phyloP scores from a whole-genome alignment of 371 early-diverging fungal species.

The Mortierella sp. region DNA sequence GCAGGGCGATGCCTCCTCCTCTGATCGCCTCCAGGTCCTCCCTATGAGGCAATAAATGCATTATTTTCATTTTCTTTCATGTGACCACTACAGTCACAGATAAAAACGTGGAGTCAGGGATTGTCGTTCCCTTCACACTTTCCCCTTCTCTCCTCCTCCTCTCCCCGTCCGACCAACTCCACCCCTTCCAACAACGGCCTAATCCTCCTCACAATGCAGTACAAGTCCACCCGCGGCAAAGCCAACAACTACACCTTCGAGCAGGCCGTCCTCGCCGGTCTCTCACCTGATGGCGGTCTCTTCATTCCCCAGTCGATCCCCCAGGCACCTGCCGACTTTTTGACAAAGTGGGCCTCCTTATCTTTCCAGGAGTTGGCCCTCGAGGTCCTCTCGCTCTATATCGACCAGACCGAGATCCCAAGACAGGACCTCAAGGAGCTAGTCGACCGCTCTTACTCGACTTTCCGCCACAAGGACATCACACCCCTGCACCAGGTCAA shows the following conservation, averaged over 20 bases:
- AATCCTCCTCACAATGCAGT: conserved; percentile 70
- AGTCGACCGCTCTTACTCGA: conserved; percentile 80
- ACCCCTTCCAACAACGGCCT: not conserved
- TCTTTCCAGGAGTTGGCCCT: conserved; percentile 87
- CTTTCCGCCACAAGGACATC: conserved; percentile 83
- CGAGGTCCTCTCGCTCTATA: conserved; percentile 86
- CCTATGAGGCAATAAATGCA: not conserved
- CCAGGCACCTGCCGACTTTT: conserved; percentile 59
- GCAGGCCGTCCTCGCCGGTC: conserved; percentile 92
- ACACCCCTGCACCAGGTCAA: conserved; percentile 86
- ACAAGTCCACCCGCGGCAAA: conserved; percentile 91
- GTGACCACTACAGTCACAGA: not conserved
- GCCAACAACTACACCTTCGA: conserved; percentile 85
- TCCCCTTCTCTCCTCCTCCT: conserved; percentile 5
- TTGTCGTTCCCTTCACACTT: not conserved
- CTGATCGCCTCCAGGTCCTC: not conserved
- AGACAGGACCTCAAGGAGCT: conserved; percentile 77
- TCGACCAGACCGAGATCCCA: conserved; percentile 85
- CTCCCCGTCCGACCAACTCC: not conserved
- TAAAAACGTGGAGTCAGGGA: not conserved
- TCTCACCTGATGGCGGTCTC: conserved; percentile 96
- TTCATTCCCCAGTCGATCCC: conserved; percentile 94
- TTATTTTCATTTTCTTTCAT: not conserved
- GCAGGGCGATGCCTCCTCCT: not conserved
- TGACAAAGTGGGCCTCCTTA: conserved; percentile 77